Evolutionary conservation across 176 grass and related monocot genomes (phyloP).

Genomic region (Triticum turgidum): DNA sequence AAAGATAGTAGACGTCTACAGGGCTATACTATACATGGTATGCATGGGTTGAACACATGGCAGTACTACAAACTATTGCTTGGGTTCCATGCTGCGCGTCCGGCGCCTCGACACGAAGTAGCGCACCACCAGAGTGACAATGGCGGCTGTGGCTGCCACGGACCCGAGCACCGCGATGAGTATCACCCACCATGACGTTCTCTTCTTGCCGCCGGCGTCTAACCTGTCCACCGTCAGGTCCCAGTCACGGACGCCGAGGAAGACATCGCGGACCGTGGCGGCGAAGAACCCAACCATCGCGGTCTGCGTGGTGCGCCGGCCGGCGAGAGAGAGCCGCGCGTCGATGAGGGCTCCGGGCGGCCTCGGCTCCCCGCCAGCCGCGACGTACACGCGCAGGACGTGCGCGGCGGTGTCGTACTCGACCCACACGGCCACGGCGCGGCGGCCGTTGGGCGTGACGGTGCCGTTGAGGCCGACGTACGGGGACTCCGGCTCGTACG

Average conservation of each 20-base stretch:
- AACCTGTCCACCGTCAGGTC: constrained; percentile 12
- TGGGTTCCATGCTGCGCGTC: background rate
- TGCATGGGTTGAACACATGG: too few species aligned
- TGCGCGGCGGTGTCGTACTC: constrained; percentile 16
- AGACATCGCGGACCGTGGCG: background rate
- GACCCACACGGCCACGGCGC: background rate
- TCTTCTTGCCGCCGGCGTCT: background rate
- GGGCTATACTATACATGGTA: too few species aligned
- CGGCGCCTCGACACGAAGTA: background rate
- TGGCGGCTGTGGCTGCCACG: background rate
- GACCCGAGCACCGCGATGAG: constrained; percentile 19
- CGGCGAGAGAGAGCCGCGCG: background rate
- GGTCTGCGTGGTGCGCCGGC: background rate
- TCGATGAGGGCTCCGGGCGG: background rate
- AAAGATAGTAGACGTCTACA: too few species aligned
- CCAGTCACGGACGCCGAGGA: constrained; percentile 28
- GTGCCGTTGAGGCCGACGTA: constrained; percentile 35
- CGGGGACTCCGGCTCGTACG: background rate
- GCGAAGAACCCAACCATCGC: constrained; percentile 29
- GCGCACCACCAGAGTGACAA: background rate
- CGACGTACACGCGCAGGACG: constrained; percentile 19
- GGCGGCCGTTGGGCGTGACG: background rate
- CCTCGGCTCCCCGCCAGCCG: background rate
- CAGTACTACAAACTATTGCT: background rate
- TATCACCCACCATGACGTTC: constrained; percentile 9